Evolutionary conservation across 768 basidiomycete genomes (phyloP).

Genomic region (Crassisporium funariophilum): DNA sequence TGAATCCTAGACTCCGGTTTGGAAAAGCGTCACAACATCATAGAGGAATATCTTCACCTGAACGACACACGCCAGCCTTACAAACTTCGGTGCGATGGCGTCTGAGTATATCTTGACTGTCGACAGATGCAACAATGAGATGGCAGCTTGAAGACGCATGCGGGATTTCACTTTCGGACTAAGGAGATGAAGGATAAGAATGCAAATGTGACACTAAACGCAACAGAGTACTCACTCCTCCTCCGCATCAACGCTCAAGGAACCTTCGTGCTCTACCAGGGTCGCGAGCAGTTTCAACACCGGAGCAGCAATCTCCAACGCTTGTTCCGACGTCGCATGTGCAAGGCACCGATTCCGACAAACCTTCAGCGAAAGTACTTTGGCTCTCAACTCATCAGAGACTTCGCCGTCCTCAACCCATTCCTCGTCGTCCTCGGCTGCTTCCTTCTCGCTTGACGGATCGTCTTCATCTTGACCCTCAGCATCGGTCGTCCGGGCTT

Average conservation of each 20-base stretch:
- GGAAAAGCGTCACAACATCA: neutral
- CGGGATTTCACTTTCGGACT: conserved; percentile 71
- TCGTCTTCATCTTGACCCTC: conserved; percentile 40
- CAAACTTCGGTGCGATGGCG: conserved; percentile 61
- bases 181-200: conserved; percentile 7
- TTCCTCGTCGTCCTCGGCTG: conserved; percentile 39
- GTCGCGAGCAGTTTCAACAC: conserved; percentile 76
- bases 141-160: conserved; percentile 80
- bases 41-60: conserved; percentile 55
- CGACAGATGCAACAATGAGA: conserved; percentile 78
- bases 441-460: conserved; percentile 27
- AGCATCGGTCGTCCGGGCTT: conserved; percentile 1
- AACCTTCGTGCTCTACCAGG: conserved; percentile 70
- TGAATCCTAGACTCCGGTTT: conserved; percentile 61
- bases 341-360: conserved; percentile 80
- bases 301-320: conserved; percentile 70
- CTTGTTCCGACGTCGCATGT: conserved; percentile 57
- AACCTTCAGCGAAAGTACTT: conserved; percentile 77
- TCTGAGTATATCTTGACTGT: conserved; percentile 58
- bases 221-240: conserved; percentile 45
- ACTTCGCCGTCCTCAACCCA: conserved; percentile 78
- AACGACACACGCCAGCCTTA: conserved; percentile 67
- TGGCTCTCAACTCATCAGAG: conserved; percentile 60
- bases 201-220: neutral
- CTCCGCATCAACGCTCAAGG: conserved; percentile 44